Percentiles rank a stretch among this genome's conserved stretches.
These are phyloP conservation scores for Mayamaea pseudoterrestris DNA, from an alignment of 108 stramenopile species.

Conservation along the genomic window DNA sequence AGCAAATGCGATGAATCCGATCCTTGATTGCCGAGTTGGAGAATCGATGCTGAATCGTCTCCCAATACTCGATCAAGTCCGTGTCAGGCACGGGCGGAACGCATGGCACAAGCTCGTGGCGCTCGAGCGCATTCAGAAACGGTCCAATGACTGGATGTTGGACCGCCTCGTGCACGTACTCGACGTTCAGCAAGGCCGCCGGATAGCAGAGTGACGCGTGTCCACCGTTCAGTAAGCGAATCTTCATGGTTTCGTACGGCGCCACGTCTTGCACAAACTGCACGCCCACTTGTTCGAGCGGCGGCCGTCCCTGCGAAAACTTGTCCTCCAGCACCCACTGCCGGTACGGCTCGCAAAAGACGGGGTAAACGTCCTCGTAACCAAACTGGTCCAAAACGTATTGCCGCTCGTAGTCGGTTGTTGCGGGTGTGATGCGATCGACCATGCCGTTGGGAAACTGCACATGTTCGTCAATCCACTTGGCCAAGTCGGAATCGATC, in stretches of 20 bases:
- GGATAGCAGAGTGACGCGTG: conserved; percentile 36
- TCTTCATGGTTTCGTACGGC: conserved; percentile 45
- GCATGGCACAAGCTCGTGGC: conserved; percentile 22
- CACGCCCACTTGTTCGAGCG: conserved; percentile 25
- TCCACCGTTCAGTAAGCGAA: conserved; percentile 38
- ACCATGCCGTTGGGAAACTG: conserved; percentile 53
- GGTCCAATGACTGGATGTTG: conserved; percentile 9
- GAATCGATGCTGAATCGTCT: conserved; percentile 30
- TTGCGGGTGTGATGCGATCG: conserved; percentile 48
- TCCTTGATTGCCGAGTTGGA: conserved; percentile 55
- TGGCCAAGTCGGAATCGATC: conserved; percentile 12
- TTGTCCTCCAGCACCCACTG: conserved; percentile 54
- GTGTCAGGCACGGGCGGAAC: conserved; percentile 39
- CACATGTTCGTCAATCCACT: conserved; percentile 34
- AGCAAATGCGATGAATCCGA: conserved; percentile 27
- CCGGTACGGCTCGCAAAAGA: conserved; percentile 33
- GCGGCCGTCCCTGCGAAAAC: conserved; percentile 28
- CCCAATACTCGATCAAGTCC: conserved; percentile 24
- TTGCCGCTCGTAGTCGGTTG: conserved; percentile 15
- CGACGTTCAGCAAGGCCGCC: conserved; percentile 22
- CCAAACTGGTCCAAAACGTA: conserved; percentile 19
- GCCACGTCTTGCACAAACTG: conserved; percentile 30
- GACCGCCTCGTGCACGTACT: conserved; percentile 17
- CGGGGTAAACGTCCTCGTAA: conserved; percentile 29
- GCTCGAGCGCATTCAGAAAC: conserved; percentile 10